These are phyloP conservation scores for Russula brevipes DNA, from an alignment of 768 basidiomycete genomes.

Conservation along the genomic window DNA sequence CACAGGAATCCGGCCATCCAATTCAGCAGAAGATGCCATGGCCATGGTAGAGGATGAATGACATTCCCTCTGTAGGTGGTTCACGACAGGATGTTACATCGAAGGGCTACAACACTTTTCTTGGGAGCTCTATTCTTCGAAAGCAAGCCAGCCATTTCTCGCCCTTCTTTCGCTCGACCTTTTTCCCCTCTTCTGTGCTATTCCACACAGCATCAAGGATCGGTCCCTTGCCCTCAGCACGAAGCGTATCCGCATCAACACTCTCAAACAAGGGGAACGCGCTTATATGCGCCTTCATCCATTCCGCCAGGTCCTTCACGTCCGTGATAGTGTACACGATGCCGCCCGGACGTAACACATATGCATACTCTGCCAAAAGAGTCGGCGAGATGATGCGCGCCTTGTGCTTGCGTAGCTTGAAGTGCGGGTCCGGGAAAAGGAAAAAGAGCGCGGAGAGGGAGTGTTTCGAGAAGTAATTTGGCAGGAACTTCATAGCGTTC, in stretches of 20 bases:
- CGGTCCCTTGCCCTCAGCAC: conserved; percentile 67
- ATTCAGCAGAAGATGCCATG: conserved; percentile 21
- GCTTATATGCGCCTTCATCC: conserved; percentile 91
- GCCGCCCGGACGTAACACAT: conserved; percentile 87
- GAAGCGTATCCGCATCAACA: conserved; percentile 68
- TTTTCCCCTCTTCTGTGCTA: conserved; percentile 94
- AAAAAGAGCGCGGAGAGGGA: conserved; percentile 94
- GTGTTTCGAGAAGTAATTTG: conserved; percentile 89
- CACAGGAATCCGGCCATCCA: conserved; percentile 33
- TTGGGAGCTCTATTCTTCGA: conserved; percentile 45
- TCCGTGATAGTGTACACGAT: conserved; percentile 98
- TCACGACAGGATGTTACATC: not conserved
- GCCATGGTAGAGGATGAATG: conserved; percentile 19
- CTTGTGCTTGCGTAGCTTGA: conserved; percentile 97
- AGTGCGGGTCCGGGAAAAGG: conserved; percentile 98
- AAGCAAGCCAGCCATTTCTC: conserved; percentile 94
- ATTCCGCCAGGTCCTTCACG: conserved; percentile 86
- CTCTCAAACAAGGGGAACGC: conserved; percentile 83
- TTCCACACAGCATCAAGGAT: conserved; percentile 78
- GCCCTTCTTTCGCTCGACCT: conserved; percentile 88
- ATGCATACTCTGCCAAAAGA: conserved; percentile 96
- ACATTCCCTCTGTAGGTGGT: too few species aligned
- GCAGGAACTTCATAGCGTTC: conserved; percentile 98
- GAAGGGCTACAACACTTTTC: conserved; percentile 11
- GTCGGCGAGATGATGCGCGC: conserved; percentile 97